Evolutionary conservation across 208 protist species (phyloP).

Genomic region (Lotmaria passim): DNA sequence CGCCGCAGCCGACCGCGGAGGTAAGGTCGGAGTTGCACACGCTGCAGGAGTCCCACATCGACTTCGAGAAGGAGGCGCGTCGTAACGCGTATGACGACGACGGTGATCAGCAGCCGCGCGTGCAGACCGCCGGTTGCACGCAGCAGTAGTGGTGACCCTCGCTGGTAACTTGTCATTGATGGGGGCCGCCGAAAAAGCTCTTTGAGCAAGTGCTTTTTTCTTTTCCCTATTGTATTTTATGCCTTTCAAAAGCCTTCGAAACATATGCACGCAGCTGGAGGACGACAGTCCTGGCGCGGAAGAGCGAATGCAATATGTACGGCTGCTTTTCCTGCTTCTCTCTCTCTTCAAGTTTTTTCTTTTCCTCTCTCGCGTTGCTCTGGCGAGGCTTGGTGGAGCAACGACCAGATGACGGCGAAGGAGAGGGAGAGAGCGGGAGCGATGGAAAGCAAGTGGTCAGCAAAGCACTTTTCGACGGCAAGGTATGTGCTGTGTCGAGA

Average conservation of each 20-base stretch:
- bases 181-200: background rate
- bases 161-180: background rate
- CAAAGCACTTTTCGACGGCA: background rate
- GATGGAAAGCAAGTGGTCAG: background rate
- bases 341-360: conserved; percentile 1
- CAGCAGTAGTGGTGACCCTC: conserved; percentile 62
- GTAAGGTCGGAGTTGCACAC: conserved; percentile 56
- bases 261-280: background rate
- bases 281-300: background rate
- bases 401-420: too few species aligned
- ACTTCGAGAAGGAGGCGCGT: conserved; percentile 79
- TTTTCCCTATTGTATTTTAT: background rate
- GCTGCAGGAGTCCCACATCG: conserved; percentile 69
- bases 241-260: background rate
- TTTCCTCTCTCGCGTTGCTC: too few species aligned
- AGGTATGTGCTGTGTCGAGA: background rate
- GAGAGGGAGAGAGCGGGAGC: background rate
- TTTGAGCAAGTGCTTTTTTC: background rate
- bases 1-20: conserved; percentile 40
- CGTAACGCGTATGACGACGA: conserved; percentile 66
- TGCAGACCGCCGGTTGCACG: conserved; percentile 69
- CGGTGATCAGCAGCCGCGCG: conserved; percentile 59
- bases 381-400: too few species aligned
- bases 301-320: background rate
- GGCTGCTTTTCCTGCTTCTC: background rate